phyloP scores from a whole-genome alignment of 2,329 filamentous ascomycete species.

The Chaetomium sp. region DNA sequence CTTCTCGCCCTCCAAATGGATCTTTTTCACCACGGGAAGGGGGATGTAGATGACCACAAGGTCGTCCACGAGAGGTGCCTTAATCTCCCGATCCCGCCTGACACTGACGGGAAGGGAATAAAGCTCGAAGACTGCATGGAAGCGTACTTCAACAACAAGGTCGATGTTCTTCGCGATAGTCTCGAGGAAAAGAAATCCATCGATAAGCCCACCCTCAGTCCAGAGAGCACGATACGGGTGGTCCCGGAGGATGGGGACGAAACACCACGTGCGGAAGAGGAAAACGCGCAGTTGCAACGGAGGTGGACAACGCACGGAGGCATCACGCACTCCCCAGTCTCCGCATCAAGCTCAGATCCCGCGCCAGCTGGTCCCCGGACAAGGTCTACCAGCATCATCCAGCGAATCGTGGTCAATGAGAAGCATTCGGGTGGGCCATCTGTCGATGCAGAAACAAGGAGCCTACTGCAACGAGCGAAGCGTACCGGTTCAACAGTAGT shows the following conservation, averaged over 20 bases:
- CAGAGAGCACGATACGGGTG: conserved; percentile 41
- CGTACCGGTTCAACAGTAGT: conserved; percentile 53
- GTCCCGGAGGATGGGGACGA: conserved; percentile 37
- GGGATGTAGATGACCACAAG: conserved; percentile 87
- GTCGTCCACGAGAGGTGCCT: conserved; percentile 89
- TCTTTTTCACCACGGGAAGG: conserved; percentile 83
- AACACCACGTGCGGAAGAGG: conserved; percentile 28
- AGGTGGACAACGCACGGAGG: conserved; percentile 40
- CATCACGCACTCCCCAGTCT: conserved; percentile 27
- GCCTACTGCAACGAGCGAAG: conserved; percentile 48
- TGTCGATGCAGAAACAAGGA: conserved; percentile 45
- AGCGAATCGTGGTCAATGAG: conserved; percentile 58
- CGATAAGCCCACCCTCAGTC: conserved; percentile 37
- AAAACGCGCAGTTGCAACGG: conserved; percentile 38
- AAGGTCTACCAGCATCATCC: conserved; percentile 63
- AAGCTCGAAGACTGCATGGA: conserved; percentile 90
- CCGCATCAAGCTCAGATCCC: conserved; percentile 27
- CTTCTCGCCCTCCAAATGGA: conserved; percentile 91
- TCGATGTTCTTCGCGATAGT: conserved; percentile 81
- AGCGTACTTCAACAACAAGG: conserved; percentile 90
- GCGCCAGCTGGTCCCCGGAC: conserved; percentile 46
- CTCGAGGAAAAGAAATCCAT: conserved; percentile 54
- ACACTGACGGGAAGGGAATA: conserved; percentile 68
- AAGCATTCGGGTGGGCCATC: conserved; percentile 42
- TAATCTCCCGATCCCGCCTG: conserved; percentile 84